Conservation (phyloP, 371 early-diverging fungal genomes). For the Mucor indicus region DNA sequence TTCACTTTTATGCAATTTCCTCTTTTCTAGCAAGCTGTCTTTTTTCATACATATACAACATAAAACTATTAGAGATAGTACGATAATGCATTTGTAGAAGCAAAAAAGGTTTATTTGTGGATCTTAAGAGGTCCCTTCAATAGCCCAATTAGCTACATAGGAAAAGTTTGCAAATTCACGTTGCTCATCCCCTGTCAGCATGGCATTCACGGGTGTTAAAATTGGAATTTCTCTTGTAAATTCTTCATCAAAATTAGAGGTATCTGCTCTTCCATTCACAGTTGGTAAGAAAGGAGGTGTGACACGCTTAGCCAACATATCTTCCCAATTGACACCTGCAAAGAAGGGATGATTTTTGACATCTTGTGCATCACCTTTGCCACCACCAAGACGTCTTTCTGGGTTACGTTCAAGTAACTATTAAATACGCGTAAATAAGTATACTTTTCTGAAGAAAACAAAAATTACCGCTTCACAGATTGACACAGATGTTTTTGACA, state of each 20-base stretch:
- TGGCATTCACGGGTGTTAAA: constrained; percentile 83
- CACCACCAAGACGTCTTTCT: constrained; percentile 76
- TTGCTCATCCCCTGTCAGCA: constrained; percentile 73
- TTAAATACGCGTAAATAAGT: neutral
- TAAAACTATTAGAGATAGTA: too few species aligned
- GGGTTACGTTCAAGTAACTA: constrained; percentile 85
- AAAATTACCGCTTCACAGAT: constrained; percentile 74
- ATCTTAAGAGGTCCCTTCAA: too few species aligned
- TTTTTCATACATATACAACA: too few species aligned
- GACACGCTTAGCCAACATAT: constrained; percentile 72
- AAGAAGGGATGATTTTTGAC: constrained; percentile 92
- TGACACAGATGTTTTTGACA: constrained; percentile 83
- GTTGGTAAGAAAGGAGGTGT: constrained; percentile 85
- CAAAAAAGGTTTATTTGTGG: too few species aligned
- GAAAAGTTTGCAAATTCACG: constrained; percentile 87
- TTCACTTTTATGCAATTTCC: too few species aligned
- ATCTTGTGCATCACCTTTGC: constrained; percentile 80
- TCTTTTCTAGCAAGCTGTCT: too few species aligned
- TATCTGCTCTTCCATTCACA: constrained; percentile 75
- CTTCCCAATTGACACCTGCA: constrained; percentile 88
- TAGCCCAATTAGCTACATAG: constrained; percentile 87
- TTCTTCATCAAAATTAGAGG: constrained; percentile 92
- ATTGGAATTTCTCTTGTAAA: constrained; percentile 88
- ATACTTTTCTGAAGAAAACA: neutral
- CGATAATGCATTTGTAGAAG: too few species aligned